Evolutionary conservation across 108 stramenopile genomes (phyloP).

Genomic region (Cyclotella baltica): DNA sequence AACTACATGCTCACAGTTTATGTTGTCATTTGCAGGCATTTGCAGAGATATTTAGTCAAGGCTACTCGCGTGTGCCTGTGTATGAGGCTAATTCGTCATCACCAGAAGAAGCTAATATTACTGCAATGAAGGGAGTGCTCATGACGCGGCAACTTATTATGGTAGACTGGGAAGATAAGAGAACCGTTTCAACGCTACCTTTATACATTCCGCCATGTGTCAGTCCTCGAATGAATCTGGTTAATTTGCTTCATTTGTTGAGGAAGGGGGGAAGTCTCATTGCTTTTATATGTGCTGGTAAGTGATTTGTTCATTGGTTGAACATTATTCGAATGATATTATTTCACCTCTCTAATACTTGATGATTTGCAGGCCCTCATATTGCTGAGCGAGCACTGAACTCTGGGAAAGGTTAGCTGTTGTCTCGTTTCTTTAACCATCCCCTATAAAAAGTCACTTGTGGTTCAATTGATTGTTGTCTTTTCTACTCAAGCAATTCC

Average conservation of each 20-base stretch:
- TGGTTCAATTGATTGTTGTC: background rate
- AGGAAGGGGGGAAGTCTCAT: conserved; percentile 60
- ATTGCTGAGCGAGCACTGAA: conserved; percentile 48
- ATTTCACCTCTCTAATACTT: background rate
- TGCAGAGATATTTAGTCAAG: conserved; percentile 65
- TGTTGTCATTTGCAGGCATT: conserved; percentile 20
- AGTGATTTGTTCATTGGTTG: background rate
- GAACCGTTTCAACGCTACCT: conserved; percentile 56
- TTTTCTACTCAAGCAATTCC: background rate
- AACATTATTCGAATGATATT: background rate
- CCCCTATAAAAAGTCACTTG: background rate
- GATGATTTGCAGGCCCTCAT: conserved; percentile 39
- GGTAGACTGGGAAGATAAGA: conserved; percentile 69
- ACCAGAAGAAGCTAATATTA: conserved; percentile 26
- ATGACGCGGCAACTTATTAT: conserved; percentile 73
- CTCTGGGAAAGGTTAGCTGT: background rate
- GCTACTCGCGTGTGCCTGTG: conserved; percentile 70
- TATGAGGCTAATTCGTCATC: conserved; percentile 46
- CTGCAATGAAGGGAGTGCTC: conserved; percentile 58
- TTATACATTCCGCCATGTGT: conserved; percentile 63
- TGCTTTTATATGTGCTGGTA: conserved; percentile 70
- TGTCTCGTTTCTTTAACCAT: no score
- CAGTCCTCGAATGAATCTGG: conserved; percentile 61
- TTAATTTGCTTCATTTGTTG: conserved; percentile 57
- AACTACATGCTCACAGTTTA: background rate